Conservation (phyloP, 2,329 filamentous ascomycete species). For the Phaeophleospora eucalypticola region DNA sequence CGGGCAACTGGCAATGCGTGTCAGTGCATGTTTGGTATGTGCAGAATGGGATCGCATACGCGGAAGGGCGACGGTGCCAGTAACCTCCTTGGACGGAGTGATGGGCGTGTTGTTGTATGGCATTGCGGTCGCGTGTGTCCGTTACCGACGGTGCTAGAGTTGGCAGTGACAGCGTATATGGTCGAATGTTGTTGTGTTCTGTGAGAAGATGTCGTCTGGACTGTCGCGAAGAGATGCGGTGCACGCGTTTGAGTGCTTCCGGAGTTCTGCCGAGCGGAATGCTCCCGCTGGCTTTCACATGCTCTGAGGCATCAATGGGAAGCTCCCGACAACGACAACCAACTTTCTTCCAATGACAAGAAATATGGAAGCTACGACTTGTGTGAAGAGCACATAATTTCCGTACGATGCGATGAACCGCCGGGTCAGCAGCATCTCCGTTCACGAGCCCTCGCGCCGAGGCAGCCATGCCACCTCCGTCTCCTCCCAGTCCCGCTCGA, state of each 20-base stretch:
- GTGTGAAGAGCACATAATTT: no score
- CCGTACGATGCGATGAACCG: constrained; percentile 47
- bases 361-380: neutral
- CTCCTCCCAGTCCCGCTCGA: constrained; percentile 8
- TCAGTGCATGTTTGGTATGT: neutral
- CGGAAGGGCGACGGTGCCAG: constrained; percentile 78
- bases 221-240: neutral
- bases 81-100: constrained; percentile 73
- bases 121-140: constrained; percentile 50
- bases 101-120: constrained; percentile 87
- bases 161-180: neutral
- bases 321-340: neutral
- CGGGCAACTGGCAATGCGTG: constrained; percentile 65
- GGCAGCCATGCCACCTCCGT: constrained; percentile 20
- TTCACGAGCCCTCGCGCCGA: constrained; percentile 20
- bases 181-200: neutral
- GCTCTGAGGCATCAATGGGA: constrained; percentile 3
- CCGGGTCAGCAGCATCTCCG: constrained; percentile 36
- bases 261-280: constrained; percentile 2
- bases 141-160: neutral
- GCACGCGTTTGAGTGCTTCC: constrained; percentile 2
- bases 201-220: neutral
- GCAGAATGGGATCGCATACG: constrained; percentile 52
- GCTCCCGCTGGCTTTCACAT: constrained; percentile 5
- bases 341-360: neutral